Evolutionary conservation across 2,329 filamentous ascomycete genomes (phyloP), one percentile per base, ranked within the genome.

Genomic region (Alternaria gaisen): DNA sequence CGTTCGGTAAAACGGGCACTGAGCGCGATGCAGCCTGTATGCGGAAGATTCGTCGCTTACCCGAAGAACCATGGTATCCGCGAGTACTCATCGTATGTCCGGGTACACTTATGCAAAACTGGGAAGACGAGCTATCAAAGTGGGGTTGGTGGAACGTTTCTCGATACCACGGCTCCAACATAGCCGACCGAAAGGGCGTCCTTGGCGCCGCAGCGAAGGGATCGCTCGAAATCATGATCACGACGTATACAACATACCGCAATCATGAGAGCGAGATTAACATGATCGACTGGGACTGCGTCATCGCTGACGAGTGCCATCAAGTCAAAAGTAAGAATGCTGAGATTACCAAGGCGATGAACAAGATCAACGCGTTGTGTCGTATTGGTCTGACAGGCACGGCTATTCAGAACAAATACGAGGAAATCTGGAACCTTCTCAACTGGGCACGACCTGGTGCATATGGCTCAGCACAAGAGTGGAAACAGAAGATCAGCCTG

Each of bases 131-230:
- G 78, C 81, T 99, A 38, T 83, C 88, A 51, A 88, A 91, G 58
- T 99, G 95, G 95, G 95, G 95, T 0, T 99, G 92, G 91, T 99
- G 95, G 95, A 88, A 94, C 64, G 84, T 92, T 10, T 92, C 96
- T 70, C 80, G 89, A 1, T 98, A 90, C 66, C 94, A 97, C 72
- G 94, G 93, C 9, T 42, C 62, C 9, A 67, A 77, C 4, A 80
- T 80, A 34, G 88, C 81, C 22, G 82, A 82, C 36, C 87, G 93
- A 71, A 90, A 91, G 28, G 87, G 90, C 46, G 88, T 91, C 1
- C 82, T 97, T 2, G 83, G 88, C 43, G 87, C 92, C 1, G 93
- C 93, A 2, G 85, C 85, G 44, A 88, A 90, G 3, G 95, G 95
- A 0, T 86, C 91, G 52, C 79, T 94, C 1, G 95, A 99, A 79